A percentile compares a stretch with the other conserved stretches of the same genome.
Conservation (phyloP, 1,284 basidiomycete genomes). For the Sporisorium reilianum region DNA sequence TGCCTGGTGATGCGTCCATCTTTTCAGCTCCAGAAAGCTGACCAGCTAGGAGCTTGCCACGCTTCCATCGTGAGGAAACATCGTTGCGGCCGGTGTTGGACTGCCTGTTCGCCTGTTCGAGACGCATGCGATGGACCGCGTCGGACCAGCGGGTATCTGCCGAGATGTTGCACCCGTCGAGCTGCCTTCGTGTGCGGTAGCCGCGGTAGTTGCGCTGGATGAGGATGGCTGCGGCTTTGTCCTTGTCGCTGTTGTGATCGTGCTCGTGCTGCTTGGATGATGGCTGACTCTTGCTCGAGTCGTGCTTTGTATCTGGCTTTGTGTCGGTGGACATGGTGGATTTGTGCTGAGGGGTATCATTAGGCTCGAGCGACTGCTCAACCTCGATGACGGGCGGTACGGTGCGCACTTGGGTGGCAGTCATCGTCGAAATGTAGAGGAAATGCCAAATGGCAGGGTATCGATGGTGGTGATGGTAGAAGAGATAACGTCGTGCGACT, state of each 20-base stretch:
- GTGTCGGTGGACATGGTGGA: constrained; percentile 10
- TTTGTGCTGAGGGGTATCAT: constrained; percentile 5
- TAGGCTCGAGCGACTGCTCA: constrained; percentile 8
- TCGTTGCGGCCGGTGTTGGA: constrained; percentile 50
- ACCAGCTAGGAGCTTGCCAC: constrained; percentile 55
- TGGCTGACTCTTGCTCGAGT: background rate
- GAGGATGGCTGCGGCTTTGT: constrained; percentile 46
- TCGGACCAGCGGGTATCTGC: constrained; percentile 59
- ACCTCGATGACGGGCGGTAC: constrained; percentile 34
- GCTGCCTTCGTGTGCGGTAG: constrained; percentile 50
- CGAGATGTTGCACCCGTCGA: constrained; percentile 55
- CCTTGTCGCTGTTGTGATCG: constrained; percentile 40
- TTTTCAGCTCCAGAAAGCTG: constrained; percentile 52
- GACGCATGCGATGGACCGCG: constrained; percentile 47
- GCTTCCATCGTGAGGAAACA: constrained; percentile 51
- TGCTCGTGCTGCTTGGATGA: constrained; percentile 17
- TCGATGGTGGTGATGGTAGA: background rate
- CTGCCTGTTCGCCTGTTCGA: constrained; percentile 51
- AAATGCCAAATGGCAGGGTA: background rate
- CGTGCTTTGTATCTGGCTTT: background rate
- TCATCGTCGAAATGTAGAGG: constrained; percentile 12
- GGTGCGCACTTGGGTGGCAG: constrained; percentile 35
- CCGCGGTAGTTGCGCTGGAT: constrained; percentile 63
- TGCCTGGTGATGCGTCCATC: constrained; percentile 24
- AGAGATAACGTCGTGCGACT: background rate